Base-by-base conservation (phyloP, 2,329 filamentous ascomycete genomes). In the Claviceps cyperi region DNA sequence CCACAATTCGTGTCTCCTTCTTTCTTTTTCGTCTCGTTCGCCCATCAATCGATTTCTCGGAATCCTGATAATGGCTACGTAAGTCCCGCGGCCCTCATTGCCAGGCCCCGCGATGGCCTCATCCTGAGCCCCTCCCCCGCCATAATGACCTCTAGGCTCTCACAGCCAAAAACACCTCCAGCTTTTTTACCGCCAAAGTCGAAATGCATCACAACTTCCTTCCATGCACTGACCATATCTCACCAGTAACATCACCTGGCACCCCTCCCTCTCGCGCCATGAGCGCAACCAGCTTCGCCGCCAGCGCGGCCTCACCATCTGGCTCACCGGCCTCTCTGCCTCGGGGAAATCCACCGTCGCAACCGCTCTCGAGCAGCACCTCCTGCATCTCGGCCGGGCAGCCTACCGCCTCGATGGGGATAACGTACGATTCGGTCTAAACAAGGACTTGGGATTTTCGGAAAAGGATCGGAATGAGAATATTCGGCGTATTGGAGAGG, bases 301-400 rank as follows among this genome's bases (percentile, higher is more conserved):
- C 67, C 92, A 98, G 70, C 79, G 80, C 58, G 92, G 92, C 65
- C 84, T 94, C 66, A 98, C 92, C 51, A 83, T 98, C 71, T 98
- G 92, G 92, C 86, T 98, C 65, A 98, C 92, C 1, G 92, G 92
- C 50, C 86, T 98, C 56, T 94, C 87, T 38, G 92, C 91, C 48
- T 95, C 88, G 0, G 92, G 92, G 64, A 98, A 98, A 72, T 96
- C 91, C 48, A 98, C 92, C 52, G 87, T 98, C 55, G 92, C 92
- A 50, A 94, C 88, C 2, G 92, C 92, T 15, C 85, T 98, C 40
- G 92, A 98, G 75, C 91, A 96, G 73, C 89, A 96, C 68, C 83
- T 98, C 36, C 80, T 98, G 50, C 89, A 94, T 67, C 77, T 87
- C 11, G 84, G 83, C 43, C 73, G 92, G 48, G 74, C 83, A 50